Conservation (phyloP, 352 stramenopile species). For the Vaucheria bursata region DNA sequence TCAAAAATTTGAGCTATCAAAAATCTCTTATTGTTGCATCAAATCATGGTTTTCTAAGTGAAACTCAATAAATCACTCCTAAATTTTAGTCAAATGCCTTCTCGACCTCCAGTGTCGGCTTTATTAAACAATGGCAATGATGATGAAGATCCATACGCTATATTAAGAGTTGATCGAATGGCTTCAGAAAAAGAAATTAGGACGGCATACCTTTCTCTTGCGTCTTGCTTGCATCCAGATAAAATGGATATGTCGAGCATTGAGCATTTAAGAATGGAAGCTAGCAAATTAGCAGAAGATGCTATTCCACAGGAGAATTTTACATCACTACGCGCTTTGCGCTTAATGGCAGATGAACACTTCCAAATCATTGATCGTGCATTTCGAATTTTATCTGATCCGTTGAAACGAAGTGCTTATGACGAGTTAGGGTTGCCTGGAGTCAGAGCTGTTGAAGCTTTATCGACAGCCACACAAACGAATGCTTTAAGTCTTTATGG, state of each 20-base stretch:
- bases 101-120: too few relatives aligned
- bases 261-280: background rate
- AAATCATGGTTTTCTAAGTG: too few relatives aligned
- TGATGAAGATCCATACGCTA: background rate
- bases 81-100: too few relatives aligned
- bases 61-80: too few relatives aligned
- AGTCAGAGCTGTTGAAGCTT: slow-evolving; percentile 16
- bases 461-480: background rate
- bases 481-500: background rate
- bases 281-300: background rate
- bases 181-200: background rate
- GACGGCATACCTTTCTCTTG: background rate
- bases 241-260: background rate
- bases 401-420: slow-evolving; percentile 13
- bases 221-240: background rate
- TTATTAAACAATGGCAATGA: too few relatives aligned
- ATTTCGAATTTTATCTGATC: slow-evolving; percentile 16
- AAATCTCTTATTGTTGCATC: too few relatives aligned
- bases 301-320: background rate
- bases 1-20: too few relatives aligned
- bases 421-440: slow-evolving; percentile 23
- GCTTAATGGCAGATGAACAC: slow-evolving; percentile 15
- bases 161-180: background rate
- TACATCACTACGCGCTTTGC: background rate
- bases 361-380: slow-evolving; percentile 19